phyloP scores from a whole-genome alignment of 208 protist genomes.

The Leishmania aethiopica region DNA sequence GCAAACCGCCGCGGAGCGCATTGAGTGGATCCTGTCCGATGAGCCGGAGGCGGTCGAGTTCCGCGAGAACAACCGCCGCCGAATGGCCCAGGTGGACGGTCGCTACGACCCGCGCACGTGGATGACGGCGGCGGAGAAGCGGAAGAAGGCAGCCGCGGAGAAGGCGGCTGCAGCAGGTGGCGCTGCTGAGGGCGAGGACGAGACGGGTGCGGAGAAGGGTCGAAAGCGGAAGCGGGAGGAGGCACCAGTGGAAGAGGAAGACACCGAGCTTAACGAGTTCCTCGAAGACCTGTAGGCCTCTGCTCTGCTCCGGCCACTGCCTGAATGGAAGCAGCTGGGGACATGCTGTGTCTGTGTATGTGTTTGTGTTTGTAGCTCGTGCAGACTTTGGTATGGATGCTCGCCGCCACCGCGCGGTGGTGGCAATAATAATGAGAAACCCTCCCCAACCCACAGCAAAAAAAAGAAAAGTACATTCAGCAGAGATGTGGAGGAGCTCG shows the following conservation, averaged over 20 bases:
- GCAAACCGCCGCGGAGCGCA: slow-evolving; percentile 81
- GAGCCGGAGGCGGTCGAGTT: slow-evolving; percentile 89
- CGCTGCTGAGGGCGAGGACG: slow-evolving; percentile 8
- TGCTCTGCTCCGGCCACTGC: not conserved
- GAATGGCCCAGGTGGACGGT: slow-evolving; percentile 91
- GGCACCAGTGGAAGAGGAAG: slow-evolving; percentile 37
- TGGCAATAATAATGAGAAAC: not conserved
- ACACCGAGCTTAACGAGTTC: slow-evolving; percentile 79
- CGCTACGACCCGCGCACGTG: slow-evolving; percentile 90
- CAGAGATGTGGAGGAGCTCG: not conserved
- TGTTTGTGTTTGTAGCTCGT: not conserved
- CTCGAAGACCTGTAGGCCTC: slow-evolving; percentile 66
- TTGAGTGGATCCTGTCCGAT: slow-evolving; percentile 94
- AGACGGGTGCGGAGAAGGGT: slow-evolving; percentile 21
- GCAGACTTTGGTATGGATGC: not conserved
- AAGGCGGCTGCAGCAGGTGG: slow-evolving; percentile 22
- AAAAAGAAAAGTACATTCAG: not conserved
- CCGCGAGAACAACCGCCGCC: slow-evolving; percentile 88
- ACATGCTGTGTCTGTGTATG: not conserved
- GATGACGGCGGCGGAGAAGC: slow-evolving; percentile 62
- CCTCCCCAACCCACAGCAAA: not conserved
- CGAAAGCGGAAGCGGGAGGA: slow-evolving; percentile 55
- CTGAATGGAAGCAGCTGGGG: not conserved
- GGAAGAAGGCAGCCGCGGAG: slow-evolving; percentile 30
- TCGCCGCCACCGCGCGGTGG: not conserved